A percentile compares a stretch with the other conserved stretches of the same genome.
Conservation (phyloP, 2,329 filamentous ascomycete genomes). For the Sporothrix humicola region DNA sequence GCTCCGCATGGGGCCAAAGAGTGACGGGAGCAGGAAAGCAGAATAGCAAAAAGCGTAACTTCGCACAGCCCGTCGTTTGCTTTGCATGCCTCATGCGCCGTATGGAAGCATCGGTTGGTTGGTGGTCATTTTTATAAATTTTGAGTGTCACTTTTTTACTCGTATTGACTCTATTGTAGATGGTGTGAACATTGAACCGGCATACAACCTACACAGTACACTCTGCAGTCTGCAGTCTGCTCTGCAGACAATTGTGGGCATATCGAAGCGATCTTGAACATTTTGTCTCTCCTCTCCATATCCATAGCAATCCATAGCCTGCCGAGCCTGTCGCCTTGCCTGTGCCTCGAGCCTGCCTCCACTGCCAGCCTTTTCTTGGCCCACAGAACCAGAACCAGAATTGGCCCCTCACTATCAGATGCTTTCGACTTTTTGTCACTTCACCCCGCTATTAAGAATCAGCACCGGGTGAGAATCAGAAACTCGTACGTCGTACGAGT, state of each 20-base stretch:
- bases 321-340: background rate
- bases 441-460: background rate
- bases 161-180: background rate
- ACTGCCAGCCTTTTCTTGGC: background rate
- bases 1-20: background rate
- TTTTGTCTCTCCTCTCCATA: background rate
- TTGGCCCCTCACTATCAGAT: slow-evolving; percentile 7
- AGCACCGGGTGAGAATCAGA: background rate
- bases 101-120: background rate
- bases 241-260: background rate
- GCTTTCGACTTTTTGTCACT: background rate
- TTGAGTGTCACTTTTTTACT: background rate
- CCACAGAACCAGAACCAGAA: background rate
- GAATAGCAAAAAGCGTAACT: background rate
- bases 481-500: background rate
- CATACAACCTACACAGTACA: too few relatives aligned
- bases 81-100: slow-evolving; percentile 3
- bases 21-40: background rate
- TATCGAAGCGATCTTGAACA: background rate
- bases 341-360: too few relatives aligned
- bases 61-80: background rate
- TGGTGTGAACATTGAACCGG: background rate
- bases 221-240: background rate
- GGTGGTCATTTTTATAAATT: background rate
- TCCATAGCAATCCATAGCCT: background rate